Percentiles rank a stretch among this genome's conserved stretches.
Conservation (phyloP, 306 rosid genomes). For the Rubus parviflorus region DNA sequence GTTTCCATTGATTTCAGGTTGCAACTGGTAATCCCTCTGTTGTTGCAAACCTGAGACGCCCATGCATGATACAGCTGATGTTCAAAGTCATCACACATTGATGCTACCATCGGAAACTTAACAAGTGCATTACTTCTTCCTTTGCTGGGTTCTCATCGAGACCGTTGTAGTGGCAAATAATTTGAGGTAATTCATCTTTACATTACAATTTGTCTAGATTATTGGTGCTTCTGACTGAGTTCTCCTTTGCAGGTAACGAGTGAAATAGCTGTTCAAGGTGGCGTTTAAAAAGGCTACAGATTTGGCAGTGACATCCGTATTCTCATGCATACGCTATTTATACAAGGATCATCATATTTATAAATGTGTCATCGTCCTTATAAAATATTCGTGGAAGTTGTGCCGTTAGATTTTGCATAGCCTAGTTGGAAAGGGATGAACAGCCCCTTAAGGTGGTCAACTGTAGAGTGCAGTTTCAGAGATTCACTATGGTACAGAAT, state of each 20-base stretch:
- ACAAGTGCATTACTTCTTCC: neutral
- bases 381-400: neutral
- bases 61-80: conserved; percentile 25
- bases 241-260: neutral
- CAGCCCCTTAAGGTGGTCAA: neutral
- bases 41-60: conserved; percentile 26
- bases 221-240: neutral
- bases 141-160: neutral
- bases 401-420: neutral
- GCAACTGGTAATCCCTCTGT: neutral
- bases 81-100: conserved; percentile 13
- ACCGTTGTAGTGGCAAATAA: neutral
- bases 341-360: neutral
- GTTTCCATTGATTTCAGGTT: neutral
- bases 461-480: neutral
- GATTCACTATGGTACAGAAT: neutral
- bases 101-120: neutral
- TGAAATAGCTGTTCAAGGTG: neutral
- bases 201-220: neutral
- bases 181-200: conserved; percentile 6
- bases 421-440: neutral
- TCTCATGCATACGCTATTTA: neutral
- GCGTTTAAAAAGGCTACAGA: neutral
- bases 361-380: neutral
- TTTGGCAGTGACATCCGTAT: neutral